Evolutionary conservation across 2,329 filamentous ascomycete genomes (phyloP).

Genomic region (Ascochyta pisi): DNA sequence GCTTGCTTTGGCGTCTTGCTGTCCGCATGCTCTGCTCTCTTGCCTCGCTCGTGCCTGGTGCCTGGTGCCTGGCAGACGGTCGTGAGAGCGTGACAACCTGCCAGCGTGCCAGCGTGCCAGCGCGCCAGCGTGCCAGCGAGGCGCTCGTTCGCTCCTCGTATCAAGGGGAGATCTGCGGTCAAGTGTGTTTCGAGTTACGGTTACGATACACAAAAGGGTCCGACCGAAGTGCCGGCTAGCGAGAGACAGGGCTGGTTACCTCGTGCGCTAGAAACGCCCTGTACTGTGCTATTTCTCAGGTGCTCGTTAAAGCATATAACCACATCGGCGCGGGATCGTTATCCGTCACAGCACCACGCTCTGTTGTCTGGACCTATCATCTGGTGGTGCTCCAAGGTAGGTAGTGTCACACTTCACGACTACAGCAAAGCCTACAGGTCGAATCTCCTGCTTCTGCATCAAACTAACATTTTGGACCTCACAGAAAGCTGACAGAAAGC

Average conservation of each 20-base stretch:
- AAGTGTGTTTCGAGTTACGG: constrained; percentile 16
- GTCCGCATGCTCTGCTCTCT: constrained; percentile 3
- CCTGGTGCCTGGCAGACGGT: constrained; percentile 4
- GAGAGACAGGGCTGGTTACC: constrained; percentile 6
- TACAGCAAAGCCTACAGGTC: no score
- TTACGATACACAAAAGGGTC: constrained; percentile 13
- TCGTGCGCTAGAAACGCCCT: neutral
- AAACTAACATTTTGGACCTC: no score
- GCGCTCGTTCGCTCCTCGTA: constrained; percentile 3
- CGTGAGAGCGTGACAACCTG: neutral
- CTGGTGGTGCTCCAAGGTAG: no score
- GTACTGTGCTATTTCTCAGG: no score
- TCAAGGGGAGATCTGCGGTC: neutral
- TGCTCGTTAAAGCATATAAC: no score
- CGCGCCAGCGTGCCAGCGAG: neutral
- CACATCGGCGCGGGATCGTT: no score
- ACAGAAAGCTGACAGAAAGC: no score
- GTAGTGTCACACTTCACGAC: no score
- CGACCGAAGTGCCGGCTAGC: constrained; percentile 1
- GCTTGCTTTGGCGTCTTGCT: neutral
- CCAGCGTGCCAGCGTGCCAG: neutral
- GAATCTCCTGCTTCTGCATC: no score
- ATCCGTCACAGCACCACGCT: no score
- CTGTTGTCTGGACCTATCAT: no score
- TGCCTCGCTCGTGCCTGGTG: constrained; percentile 3